phyloP scores from a whole-genome alignment of 148 eudicot genomes.

The Bassia scoparia region DNA sequence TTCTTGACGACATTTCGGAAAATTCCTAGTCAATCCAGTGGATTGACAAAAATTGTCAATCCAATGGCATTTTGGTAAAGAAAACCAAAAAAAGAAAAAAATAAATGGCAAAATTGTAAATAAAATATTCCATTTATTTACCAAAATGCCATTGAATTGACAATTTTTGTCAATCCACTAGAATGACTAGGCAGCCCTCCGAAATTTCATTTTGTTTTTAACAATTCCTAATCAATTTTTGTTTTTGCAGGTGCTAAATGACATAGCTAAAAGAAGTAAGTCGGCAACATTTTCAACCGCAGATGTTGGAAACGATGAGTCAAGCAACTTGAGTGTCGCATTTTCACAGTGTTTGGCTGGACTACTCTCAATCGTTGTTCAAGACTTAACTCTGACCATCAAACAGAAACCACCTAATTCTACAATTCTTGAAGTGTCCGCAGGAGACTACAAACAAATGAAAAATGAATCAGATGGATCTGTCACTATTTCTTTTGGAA shows the following conservation, averaged over 20 bases:
- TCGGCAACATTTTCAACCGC: background rate
- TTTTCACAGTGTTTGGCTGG: slow-evolving; percentile 16
- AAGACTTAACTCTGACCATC: slow-evolving; percentile 8
- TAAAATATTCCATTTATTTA: too few species aligned
- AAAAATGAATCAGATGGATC: background rate
- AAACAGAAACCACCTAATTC: background rate
- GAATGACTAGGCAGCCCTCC: too few species aligned
- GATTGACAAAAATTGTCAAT: too few species aligned
- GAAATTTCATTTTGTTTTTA: too few species aligned
- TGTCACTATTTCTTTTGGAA: slow-evolving; percentile 3
- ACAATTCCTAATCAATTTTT: background rate
- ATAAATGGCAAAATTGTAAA: too few species aligned
- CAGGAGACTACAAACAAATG: background rate
- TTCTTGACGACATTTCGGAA: too few species aligned
- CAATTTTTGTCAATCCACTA: too few species aligned
- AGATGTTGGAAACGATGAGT: background rate
- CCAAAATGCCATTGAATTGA: too few species aligned
- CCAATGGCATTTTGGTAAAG: too few species aligned
- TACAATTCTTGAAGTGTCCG: background rate
- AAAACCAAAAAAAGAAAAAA: too few species aligned
- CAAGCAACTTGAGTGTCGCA: too few species aligned
- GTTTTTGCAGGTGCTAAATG: background rate
- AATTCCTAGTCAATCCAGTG: too few species aligned
- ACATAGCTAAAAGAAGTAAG: background rate
- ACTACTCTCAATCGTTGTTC: slow-evolving; percentile 8